Evolutionary conservation across 148 eudicot species (phyloP).

Genomic region (Polygonum maritimum): DNA sequence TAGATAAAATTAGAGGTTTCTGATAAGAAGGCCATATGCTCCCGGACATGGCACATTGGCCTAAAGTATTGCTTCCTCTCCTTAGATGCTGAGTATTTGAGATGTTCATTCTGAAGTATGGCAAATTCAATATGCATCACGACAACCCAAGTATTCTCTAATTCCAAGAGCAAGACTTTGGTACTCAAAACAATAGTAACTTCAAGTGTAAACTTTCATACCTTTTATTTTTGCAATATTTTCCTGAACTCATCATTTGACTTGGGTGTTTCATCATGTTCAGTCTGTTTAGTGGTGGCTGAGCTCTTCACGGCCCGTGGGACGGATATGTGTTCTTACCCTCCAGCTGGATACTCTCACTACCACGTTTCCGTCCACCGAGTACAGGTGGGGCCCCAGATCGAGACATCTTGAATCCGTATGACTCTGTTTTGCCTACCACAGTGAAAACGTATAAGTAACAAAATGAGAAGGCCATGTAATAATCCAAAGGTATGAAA

Average conservation of each 20-base stretch:
- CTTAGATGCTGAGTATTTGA: too few relatives aligned
- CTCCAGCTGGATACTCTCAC: slow-evolving; percentile 36
- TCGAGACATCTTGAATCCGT: not conserved
- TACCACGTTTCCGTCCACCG: slow-evolving; percentile 11
- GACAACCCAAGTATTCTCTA: too few relatives aligned
- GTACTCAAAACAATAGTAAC: not conserved
- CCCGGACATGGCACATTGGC: too few relatives aligned
- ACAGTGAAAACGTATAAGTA: not conserved
- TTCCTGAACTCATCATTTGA: slow-evolving; percentile 87
- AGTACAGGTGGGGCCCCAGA: not conserved
- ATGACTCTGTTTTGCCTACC: not conserved
- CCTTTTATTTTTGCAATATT: slow-evolving; percentile 35
- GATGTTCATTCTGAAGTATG: too few relatives aligned
- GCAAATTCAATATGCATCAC: too few relatives aligned
- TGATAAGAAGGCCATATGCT: too few relatives aligned
- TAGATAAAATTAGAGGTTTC: too few relatives aligned
- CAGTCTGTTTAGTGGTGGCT: slow-evolving; percentile 26
- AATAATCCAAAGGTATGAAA: not conserved
- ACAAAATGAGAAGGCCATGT: not conserved
- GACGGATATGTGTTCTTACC: slow-evolving; percentile 76
- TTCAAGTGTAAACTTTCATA: not conserved
- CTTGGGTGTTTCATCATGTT: slow-evolving; percentile 57
- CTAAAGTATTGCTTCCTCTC: too few relatives aligned
- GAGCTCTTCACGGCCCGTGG: slow-evolving; percentile 58
- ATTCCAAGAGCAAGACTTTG: not conserved